Base-by-base conservation (phyloP, 352 stramenopile genomes). In the Albugo laibachii region DNA sequence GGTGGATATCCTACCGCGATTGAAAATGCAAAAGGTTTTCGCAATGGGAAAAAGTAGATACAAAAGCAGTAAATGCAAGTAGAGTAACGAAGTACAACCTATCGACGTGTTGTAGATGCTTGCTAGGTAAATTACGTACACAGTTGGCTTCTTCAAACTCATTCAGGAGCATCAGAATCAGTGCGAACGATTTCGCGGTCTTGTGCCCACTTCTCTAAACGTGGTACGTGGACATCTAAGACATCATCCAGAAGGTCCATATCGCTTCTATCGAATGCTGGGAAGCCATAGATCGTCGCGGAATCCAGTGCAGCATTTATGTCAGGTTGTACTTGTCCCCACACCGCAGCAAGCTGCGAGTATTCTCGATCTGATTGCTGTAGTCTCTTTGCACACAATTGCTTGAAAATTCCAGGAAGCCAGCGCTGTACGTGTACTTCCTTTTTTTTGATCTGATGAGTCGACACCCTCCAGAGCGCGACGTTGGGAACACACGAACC, bases 221-320 rank as follows among this genome's bases (percentile, higher is more conserved):
- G 71, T 13, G 78, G 73, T 45, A 92, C 64, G 50, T 92, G 78
- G 10, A 85, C 55, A 34, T 61, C 64, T 11, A 92, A 55, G 41
- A 92, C 75, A 44, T 88, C 75, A 43, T 92, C 69, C 41, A 92
- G 56, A 56, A 82, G 81, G 41, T 56, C 73, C 53, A 72, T 84
- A 57, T 87, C 62, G 13, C 41, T 53, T 14, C 51, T 38, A 20
- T 71, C 55, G 39, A 92, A 79, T 10, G 38, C 20, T 5, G 74
- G 54, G 56, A 92, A 85, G n/a, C 62, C 58, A 42, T 75, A 58
- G 27, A 92, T 62, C 20, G 57, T 59, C 0, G 62, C 61, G 13
- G 77, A 75, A 2, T 49, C 54, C 35, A 92, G 54, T 41, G 78
- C 78, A 15, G 86, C 57, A 47, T 87, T 70, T 1, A 92, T 55